Base-by-base conservation (phyloP, 2,329 filamentous ascomycete genomes). In the Teratosphaeriaceae sp. region DNA sequence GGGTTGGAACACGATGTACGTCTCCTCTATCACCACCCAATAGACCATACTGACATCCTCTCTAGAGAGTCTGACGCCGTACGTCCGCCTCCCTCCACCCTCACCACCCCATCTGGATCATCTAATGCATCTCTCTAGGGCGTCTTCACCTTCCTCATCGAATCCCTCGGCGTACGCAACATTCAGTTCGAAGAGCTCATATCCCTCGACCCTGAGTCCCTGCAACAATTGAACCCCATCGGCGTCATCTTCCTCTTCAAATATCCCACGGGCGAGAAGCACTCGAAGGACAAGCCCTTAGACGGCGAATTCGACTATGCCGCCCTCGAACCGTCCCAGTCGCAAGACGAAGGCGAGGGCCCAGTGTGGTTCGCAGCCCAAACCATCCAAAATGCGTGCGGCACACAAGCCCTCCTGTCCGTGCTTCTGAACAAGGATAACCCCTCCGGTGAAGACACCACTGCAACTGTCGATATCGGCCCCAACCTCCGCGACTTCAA, bases 201-300 rank as follows among this genome's bases (percentile, higher is more conserved):
- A 45, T 84, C 86, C 1, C 81, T 98, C 52, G 90, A 97, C 56
- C 73, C 87, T 5, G 79, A 86, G 40, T 76, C 78, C 44, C 76
- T 94, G 11, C 75, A 78, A 33, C 71, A 81, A 52, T 76, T 88
- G 29, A 59, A 59, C 23, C 60, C 62, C 1, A 51, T 62, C 36
- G 92, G 92, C 59, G 88, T 98, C 54, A 96, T 98, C 61, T 98
- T 98, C 69, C 86, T 98, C 65, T 98, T 98, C 81, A 97, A 96
- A 71, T 98, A 86, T 68, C 86, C 79, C 39, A 88, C 80, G 48
- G 81, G 85, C 61, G 72, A 77, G 66, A 56, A 83, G 73, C 70
- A 79, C 29, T 66, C 75, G 31, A 40, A 45, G 35, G 74, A 79
- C 44, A 76, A 76, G 34, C 88, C 89, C 0, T 77, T 80, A 51